Conservation (phyloP, 73 alveolate genomes). For the Urostyla sp. region DNA sequence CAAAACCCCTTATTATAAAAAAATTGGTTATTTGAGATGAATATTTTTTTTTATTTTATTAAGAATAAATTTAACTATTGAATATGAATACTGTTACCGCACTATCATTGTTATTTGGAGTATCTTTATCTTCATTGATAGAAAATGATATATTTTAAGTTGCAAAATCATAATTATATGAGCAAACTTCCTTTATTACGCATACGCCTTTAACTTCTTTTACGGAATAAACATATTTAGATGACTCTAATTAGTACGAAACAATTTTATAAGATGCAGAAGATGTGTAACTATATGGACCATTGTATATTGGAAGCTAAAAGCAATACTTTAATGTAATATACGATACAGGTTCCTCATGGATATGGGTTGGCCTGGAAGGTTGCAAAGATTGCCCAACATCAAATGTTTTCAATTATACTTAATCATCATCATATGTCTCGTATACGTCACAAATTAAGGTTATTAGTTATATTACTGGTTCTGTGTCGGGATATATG, state of each 20-base stretch:
- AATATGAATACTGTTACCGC: too few relatives aligned
- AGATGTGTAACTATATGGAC: slow-evolving; percentile 38
- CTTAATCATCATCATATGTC: neutral
- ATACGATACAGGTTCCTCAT: slow-evolving; percentile 44
- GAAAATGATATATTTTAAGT: too few relatives aligned
- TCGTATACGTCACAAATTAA: neutral
- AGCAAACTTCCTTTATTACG: too few relatives aligned
- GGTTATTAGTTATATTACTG: slow-evolving; percentile 24
- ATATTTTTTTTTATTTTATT: too few relatives aligned
- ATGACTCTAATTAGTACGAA: neutral
- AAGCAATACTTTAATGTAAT: slow-evolving; percentile 26
- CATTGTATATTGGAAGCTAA: slow-evolving; percentile 31
- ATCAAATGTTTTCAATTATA: neutral
- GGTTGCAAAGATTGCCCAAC: slow-evolving; percentile 26
- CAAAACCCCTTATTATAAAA: too few relatives aligned
- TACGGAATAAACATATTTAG: too few relatives aligned
- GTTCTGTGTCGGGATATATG: neutral
- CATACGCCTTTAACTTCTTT: too few relatives aligned
- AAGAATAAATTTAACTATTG: too few relatives aligned
- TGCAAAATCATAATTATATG: too few relatives aligned
- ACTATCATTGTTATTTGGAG: too few relatives aligned
- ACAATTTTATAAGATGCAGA: neutral
- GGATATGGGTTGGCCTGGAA: slow-evolving; percentile 25
- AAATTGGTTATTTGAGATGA: too few relatives aligned
- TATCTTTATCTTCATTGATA: too few relatives aligned